Evolutionary conservation across 2,329 filamentous ascomycete genomes (phyloP).

Genomic region (Fusarium avenaceum): DNA sequence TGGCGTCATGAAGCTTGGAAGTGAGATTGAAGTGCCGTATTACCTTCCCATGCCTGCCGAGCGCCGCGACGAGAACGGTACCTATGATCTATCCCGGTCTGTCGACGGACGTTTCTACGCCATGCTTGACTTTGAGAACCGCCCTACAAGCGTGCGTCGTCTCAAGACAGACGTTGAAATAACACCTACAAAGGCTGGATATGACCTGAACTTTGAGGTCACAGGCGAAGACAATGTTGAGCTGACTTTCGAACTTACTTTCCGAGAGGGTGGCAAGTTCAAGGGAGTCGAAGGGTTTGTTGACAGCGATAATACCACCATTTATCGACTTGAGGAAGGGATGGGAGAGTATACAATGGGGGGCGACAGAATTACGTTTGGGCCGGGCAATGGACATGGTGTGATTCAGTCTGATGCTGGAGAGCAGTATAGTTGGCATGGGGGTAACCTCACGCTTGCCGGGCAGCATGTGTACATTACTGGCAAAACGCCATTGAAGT

Average conservation of each 20-base stretch:
- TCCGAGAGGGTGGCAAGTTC: constrained; percentile 25
- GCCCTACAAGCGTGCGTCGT: constrained; percentile 14
- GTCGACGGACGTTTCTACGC: constrained; percentile 26
- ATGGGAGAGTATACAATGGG: constrained; percentile 14
- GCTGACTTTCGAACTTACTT: constrained; percentile 26
- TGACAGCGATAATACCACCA: constrained; percentile 18
- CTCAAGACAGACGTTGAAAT: constrained; percentile 27
- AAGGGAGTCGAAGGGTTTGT: constrained; percentile 15
- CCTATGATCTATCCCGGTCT: constrained; percentile 14
- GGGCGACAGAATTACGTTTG: constrained; percentile 3
- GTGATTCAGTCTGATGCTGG: constrained; percentile 16
- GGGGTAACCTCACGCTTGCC: constrained; percentile 8
- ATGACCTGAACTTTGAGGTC: constrained; percentile 22
- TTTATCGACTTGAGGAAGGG: constrained; percentile 10
- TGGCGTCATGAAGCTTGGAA: not conserved
- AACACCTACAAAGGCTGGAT: constrained; percentile 7
- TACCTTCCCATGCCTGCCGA: constrained; percentile 23
- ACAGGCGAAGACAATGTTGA: constrained; percentile 31
- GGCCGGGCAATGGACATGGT: constrained; percentile 11
- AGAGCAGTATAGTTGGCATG: constrained; percentile 28
- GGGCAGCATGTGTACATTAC: constrained; percentile 26
- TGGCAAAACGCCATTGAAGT: constrained; percentile 18
- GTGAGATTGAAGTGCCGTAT: constrained; percentile 23
- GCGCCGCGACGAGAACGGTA: constrained; percentile 11
- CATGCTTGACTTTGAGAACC: constrained; percentile 26